Evolutionary conservation across 2,329 filamentous ascomycete species (phyloP).

Genomic region (Exophiala sp.): DNA sequence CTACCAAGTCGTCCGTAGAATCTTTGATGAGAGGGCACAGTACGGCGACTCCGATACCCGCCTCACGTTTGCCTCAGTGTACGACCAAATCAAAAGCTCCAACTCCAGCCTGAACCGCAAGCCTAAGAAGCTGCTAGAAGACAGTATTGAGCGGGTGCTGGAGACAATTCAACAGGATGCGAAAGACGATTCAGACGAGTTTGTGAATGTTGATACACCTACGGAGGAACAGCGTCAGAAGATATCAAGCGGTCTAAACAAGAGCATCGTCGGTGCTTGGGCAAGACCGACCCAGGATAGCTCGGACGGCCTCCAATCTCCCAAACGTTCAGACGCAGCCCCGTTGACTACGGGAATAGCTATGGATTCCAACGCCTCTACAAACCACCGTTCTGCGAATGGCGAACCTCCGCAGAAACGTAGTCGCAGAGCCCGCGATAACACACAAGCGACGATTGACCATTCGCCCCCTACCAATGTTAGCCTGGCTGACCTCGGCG

Average conservation of each 20-base stretch:
- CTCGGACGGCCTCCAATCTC: neutral
- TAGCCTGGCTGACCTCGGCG: slow-evolving; percentile 69
- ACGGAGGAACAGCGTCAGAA: slow-evolving; percentile 29
- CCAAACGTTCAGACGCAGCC: neutral
- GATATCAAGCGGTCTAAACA: slow-evolving; percentile 61
- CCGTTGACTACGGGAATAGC: slow-evolving; percentile 1
- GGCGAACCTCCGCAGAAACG: slow-evolving; percentile 66
- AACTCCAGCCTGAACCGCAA: slow-evolving; percentile 82
- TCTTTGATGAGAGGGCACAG: slow-evolving; percentile 63
- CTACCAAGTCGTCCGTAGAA: slow-evolving; percentile 74
- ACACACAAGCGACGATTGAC: slow-evolving; percentile 53
- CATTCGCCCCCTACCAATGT: slow-evolving; percentile 64
- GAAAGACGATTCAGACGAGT: slow-evolving; percentile 48
- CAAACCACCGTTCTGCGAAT: slow-evolving; percentile 59
- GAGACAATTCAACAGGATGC: slow-evolving; percentile 64
- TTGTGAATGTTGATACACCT: slow-evolving; percentile 44
- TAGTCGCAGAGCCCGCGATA: slow-evolving; percentile 49
- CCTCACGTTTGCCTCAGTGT: slow-evolving; percentile 61
- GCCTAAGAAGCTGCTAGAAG: slow-evolving; percentile 77
- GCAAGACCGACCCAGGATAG: slow-evolving; percentile 27
- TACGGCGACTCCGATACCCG: slow-evolving; percentile 42
- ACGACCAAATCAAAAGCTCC: slow-evolving; percentile 75
- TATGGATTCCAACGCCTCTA: slow-evolving; percentile 33
- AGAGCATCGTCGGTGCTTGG: slow-evolving; percentile 61
- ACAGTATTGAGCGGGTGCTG: slow-evolving; percentile 79